These are phyloP conservation scores for Tolypocladium sp. DNA, from an alignment of 2,329 filamentous ascomycete genomes.

Conservation along the genomic window DNA sequence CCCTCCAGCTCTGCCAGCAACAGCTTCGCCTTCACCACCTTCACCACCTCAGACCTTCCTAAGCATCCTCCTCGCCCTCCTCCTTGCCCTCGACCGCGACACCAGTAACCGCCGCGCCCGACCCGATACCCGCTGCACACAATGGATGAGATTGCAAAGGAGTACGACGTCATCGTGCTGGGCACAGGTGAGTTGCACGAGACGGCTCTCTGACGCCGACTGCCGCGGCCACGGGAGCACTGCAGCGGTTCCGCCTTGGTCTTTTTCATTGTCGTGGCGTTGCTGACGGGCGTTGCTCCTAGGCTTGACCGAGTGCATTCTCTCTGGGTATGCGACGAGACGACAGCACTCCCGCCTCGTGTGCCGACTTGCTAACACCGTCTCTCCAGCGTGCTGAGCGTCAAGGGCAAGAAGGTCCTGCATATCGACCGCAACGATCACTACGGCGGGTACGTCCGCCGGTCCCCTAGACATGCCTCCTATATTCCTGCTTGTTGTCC, in stretches of 20 bases:
- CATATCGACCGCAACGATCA: slow-evolving; percentile 98
- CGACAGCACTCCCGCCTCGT: neutral
- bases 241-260: neutral
- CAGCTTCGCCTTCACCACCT: neutral
- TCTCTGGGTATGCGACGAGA: slow-evolving; percentile 69
- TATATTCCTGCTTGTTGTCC: neutral
- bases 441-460: slow-evolving; percentile 77
- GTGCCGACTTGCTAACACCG: slow-evolving; percentile 22
- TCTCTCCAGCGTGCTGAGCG: slow-evolving; percentile 66
- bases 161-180: slow-evolving; percentile 98
- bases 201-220: neutral
- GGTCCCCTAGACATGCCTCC: neutral
- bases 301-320: slow-evolving; percentile 98
- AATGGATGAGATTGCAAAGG: slow-evolving; percentile 97
- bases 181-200: slow-evolving; percentile 68
- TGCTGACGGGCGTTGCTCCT: slow-evolving; percentile 13
- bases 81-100: slow-evolving; percentile 6
- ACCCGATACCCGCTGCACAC: slow-evolving; percentile 15
- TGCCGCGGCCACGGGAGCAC: neutral
- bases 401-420: slow-evolving; percentile 98
- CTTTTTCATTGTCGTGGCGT: neutral
- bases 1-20: slow-evolving; percentile 10
- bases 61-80: neutral
- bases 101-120: neutral
- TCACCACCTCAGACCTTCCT: neutral